Percentiles rank a stretch among this genome's conserved stretches.
These are phyloP conservation scores for Excoecaria agallocha DNA, from an alignment of 345 rosid species.

Conservation along the genomic window DNA sequence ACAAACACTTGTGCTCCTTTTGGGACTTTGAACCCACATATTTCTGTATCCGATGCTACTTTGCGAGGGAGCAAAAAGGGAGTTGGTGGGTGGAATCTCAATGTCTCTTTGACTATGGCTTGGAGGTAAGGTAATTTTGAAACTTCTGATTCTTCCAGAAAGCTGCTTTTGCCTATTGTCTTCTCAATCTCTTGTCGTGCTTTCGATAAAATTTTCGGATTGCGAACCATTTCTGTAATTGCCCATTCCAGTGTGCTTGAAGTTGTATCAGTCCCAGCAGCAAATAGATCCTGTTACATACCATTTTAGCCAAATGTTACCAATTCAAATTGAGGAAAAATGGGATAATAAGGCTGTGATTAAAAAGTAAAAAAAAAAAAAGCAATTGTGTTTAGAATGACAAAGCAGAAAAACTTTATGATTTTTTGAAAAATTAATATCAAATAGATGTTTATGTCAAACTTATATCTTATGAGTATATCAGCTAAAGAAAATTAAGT, in stretches of 20 bases:
- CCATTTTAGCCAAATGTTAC: not conserved
- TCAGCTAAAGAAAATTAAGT: too few species aligned
- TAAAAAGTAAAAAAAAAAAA: too few species aligned
- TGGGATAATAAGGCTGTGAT: too few species aligned
- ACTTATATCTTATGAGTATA: too few species aligned
- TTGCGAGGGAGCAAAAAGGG: not conserved
- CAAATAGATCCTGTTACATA: slow-evolving; percentile 40
- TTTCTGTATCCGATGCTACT: not conserved
- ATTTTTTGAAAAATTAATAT: too few species aligned
- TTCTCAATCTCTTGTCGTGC: slow-evolving; percentile 25
- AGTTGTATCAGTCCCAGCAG: slow-evolving; percentile 44
- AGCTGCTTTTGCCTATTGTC: slow-evolving; percentile 20
- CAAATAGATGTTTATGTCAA: too few species aligned
- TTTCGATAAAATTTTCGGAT: slow-evolving; percentile 9
- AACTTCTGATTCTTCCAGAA: slow-evolving; percentile 35
- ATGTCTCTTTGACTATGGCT: slow-evolving; percentile 1
- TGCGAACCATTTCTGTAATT: slow-evolving; percentile 24
- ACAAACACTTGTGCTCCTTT: slow-evolving; percentile 4
- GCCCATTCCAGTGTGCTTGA: slow-evolving; percentile 30
- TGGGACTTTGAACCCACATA: not conserved
- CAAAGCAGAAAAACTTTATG: too few species aligned
- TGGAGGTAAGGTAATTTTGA: not conserved
- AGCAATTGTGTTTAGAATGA: too few species aligned
- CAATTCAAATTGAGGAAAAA: too few species aligned
- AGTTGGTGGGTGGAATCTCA: not conserved